Conservation (phyloP, 2,329 filamentous ascomycete genomes). For the Coniochaeta sp. region DNA sequence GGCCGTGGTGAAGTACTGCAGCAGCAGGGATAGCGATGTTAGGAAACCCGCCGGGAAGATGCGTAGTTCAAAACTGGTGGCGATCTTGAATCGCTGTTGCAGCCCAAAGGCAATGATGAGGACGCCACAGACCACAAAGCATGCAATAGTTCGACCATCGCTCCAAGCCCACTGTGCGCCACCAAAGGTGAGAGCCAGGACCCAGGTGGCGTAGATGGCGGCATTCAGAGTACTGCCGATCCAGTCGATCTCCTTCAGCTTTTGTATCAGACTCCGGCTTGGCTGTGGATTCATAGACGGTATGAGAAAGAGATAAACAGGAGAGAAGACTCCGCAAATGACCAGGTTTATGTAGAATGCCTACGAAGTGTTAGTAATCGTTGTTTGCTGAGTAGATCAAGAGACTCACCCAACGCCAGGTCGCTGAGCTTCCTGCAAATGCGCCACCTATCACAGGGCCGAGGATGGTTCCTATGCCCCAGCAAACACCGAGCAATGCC, state of each 20-base stretch:
- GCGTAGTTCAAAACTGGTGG: constrained; percentile 20
- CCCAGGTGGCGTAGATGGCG: constrained; percentile 28
- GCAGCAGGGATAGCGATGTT: neutral
- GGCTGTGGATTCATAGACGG: neutral
- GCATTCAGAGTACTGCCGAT: constrained; percentile 35
- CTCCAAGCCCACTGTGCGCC: constrained; percentile 41
- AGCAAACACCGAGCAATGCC: constrained; percentile 19
- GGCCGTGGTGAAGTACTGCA: constrained; percentile 29
- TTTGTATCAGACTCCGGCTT: neutral
- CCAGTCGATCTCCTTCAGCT: constrained; percentile 28
- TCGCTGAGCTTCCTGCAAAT: constrained; percentile 22
- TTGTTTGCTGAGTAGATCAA: neutral
- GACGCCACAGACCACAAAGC: constrained; percentile 35
- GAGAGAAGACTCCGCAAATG: constrained; percentile 25
- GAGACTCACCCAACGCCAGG: constrained; percentile 21
- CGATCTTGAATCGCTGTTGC: constrained; percentile 40
- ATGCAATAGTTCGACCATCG: constrained; percentile 34
- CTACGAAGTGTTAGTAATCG: neutral
- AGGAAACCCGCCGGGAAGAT: constrained; percentile 35
- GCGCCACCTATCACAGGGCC: constrained; percentile 28
- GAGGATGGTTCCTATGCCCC: constrained; percentile 30
- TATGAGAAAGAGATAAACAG: neutral
- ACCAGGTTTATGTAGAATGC: constrained; percentile 44
- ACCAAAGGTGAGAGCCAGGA: constrained; percentile 41
- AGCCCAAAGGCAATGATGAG: constrained; percentile 29